Percentiles rank a stretch among this genome's conserved stretches.
Evolutionary conservation across 1,139 yeast species (phyloP).

Genomic region (Hemisphaericaspora xylofermentans): DNA sequence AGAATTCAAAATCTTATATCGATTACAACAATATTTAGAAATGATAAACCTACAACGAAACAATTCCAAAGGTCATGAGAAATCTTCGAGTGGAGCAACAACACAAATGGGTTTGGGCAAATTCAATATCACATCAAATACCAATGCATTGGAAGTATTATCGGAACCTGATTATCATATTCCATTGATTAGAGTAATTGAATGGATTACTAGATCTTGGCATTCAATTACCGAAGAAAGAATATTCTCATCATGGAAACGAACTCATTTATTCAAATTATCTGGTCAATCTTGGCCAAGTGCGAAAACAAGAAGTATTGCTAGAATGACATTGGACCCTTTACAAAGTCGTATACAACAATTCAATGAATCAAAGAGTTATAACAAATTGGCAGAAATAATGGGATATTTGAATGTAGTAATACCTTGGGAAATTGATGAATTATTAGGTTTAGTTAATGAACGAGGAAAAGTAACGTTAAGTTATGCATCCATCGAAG

Average conservation of each 20-base stretch:
- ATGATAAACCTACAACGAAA: conserved; percentile 43
- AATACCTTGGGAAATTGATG: conserved; percentile 60
- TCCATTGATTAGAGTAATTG: conserved; percentile 55
- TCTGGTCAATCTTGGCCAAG: conserved; percentile 15
- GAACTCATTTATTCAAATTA: conserved; percentile 26
- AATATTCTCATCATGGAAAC: conserved; percentile 55
- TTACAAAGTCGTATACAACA: conserved; percentile 4
- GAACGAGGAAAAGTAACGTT: conserved; percentile 56
- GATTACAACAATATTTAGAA: conserved; percentile 59
- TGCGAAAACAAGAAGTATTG: conserved; percentile 9
- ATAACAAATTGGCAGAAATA: conserved; percentile 38
- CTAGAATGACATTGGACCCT: conserved; percentile 10
- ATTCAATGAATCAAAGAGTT: conserved; percentile 27
- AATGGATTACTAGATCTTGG: conserved; percentile 60
- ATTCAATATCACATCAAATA: conserved; percentile 1
- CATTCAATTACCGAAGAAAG: conserved; percentile 44
- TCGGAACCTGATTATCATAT: conserved; percentile 44
- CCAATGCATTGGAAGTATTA: conserved; percentile 21
- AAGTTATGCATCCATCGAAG: conserved; percentile 62
- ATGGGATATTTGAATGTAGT: conserved; percentile 47
- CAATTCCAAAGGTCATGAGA: conserved; percentile 14
- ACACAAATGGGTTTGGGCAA: background rate
- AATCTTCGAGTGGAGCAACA: background rate
- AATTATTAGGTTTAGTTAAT: conserved; percentile 54
- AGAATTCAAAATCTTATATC: conserved; percentile 58